Evolutionary conservation across 352 stramenopile species (phyloP), one percentile per base, ranked within the genome.

Genomic region (Paralagenidium karlingii): DNA sequence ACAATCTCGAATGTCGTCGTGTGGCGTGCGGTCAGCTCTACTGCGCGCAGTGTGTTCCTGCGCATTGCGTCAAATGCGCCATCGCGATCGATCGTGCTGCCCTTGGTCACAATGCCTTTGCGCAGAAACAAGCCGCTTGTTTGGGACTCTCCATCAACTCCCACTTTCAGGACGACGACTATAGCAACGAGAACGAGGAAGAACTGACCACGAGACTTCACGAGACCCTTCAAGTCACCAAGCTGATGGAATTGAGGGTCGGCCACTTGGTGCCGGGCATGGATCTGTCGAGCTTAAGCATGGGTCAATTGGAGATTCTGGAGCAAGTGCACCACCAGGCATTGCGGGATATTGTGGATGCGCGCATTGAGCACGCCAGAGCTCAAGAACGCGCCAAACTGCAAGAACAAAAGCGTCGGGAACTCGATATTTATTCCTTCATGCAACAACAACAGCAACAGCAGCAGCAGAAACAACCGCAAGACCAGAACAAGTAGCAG

Each of bases 251-350:
- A 32, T 29, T 89, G 20, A 50, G 49, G 20, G 65, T 60, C 9
- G 60, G 64, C 29, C 60, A 68, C 40, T 34, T 85, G 12, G 50
- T 66, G 20, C 76, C 76, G 2, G 63, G 66, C 0, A 52, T 48
- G 11, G 58, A 82, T 36, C 47, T 89, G 20, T 32, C 47, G 2
- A 32, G 42, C 7, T 49, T 83, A 26, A 90, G 77, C 57, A 82
- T 81, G 36, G 68, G 67, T 1, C 77, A 90, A 34, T 59, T 90
- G 3, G 70, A 90, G 28, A 60, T 84, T 10, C 47, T 90, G 2
- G 70, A 84, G 58, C 58, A 60, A 5, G 43, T 64, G 5, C 77
- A 90, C 45, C 56, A 78, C 10, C 36, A 44, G 10, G 70, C 64
- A n/a, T 51, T 82, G n/a, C 42, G 52, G 11, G 43, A 81, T 34